Evolutionary conservation across 1,284 basidiomycete genomes (phyloP), one percentile per base, ranked within the genome.

Genomic region (Hypsizygus ulmarius): DNA sequence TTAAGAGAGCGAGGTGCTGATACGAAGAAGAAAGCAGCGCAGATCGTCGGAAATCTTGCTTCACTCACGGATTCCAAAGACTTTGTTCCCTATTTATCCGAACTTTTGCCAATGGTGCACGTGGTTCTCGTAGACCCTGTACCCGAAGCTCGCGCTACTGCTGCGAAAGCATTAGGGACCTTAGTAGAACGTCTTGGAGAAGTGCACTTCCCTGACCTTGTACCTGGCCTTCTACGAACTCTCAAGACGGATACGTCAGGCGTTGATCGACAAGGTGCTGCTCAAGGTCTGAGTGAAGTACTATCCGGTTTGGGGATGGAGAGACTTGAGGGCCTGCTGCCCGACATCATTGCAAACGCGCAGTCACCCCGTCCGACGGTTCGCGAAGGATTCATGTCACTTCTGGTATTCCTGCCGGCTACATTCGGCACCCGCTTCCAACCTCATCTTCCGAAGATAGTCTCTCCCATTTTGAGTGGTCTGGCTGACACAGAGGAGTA

Each of bases 371-470:
- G 92, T 16, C 80, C 94, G 21, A 96, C 95, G 45, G 93, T 99
- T 33, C 84, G 95, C 43, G 97, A 99, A 76, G 97, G 97, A 18
- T 97, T 98, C 74, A 98, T 99, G 82, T 97, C 95, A 2, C 74
- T 99, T 18, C 82, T 99, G 41, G 94, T 99, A 28, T 99, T 90
- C 72, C 74, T 99, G 8, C 97, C 97, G 1, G 88, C 94, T 2
- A 99, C 96, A 0, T 99, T 99, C 59, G 97, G 97, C 16, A 82
- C 84, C 48, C 87, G 96, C 41, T 99, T 99, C 80, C 86, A 94
- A 52, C 96, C 95, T 3, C 95, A 99, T 67, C 75, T 99, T 12
- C 90, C 92, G 5, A 91, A 94, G 65, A 97, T 99, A 62, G 92
- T 99, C 43, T 76, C 88, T 7, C 97, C 96, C 0, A 97, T 99